Evolutionary conservation across 2,329 filamentous ascomycete genomes (phyloP).

Genomic region (Stemphylium lycopersici): DNA sequence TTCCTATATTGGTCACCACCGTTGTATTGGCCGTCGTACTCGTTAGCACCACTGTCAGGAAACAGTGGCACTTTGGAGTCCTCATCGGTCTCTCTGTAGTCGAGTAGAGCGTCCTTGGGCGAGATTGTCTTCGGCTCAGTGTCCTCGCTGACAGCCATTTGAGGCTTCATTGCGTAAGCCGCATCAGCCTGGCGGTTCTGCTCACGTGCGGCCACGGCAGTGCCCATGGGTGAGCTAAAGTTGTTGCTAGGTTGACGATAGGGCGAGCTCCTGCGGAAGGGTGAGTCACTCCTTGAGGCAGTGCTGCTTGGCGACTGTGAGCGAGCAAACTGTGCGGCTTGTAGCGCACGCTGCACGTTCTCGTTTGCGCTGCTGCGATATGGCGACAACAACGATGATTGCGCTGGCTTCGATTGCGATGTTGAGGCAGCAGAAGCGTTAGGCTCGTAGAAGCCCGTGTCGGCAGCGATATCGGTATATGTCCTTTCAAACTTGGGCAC

Average conservation of each 20-base stretch:
- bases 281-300: slow-evolving; percentile 72
- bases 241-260: slow-evolving; percentile 53
- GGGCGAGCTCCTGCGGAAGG: slow-evolving; percentile 73
- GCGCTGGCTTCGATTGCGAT: slow-evolving; percentile 55
- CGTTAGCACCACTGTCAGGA: slow-evolving; percentile 62
- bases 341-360: slow-evolving; percentile 75
- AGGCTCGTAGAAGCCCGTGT: slow-evolving; percentile 79
- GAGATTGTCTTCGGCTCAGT: slow-evolving; percentile 81
- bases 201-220: slow-evolving; percentile 66
- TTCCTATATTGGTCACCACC: slow-evolving; percentile 50
- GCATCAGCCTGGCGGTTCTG: slow-evolving; percentile 68
- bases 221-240: slow-evolving; percentile 53
- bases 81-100: slow-evolving; percentile 78
- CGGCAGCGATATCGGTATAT: slow-evolving; percentile 82
- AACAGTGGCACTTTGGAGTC: slow-evolving; percentile 76
- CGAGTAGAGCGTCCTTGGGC: slow-evolving; percentile 87
- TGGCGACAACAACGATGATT: slow-evolving; percentile 56
- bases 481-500: slow-evolving; percentile 82
- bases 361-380: slow-evolving; percentile 51
- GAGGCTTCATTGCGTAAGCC: slow-evolving; percentile 50
- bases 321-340: slow-evolving; percentile 76
- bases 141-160: slow-evolving; percentile 49
- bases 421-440: slow-evolving; percentile 60
- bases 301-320: slow-evolving; percentile 62
- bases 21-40: slow-evolving; percentile 56